Base-by-base conservation (phyloP, 345 rosid genomes). In the Salix exigua region DNA sequence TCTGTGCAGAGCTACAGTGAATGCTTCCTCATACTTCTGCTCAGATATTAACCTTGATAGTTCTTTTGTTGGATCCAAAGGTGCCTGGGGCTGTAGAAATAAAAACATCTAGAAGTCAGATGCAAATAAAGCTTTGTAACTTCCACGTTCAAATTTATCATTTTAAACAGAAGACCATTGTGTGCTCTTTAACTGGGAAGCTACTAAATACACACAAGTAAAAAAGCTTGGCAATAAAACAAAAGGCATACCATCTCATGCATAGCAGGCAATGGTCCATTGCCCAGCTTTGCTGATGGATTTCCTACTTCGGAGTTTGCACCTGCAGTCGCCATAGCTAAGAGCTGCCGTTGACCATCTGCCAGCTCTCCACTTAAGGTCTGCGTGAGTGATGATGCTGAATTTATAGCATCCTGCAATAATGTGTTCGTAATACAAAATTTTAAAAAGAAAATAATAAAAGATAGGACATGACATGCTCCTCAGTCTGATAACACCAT, bases 1-100 rank as follows among this genome's bases (percentile, higher is more conserved):
- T 82, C 92, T 92, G 64, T 89, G 96, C 35, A 96, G 87, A 9
- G 94, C 97, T 35, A 75, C 69, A 40, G 90, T 85, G 85, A 96
- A 93, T 68, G 97, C 96, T 77, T 96, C 98, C 68, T 91, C 98
- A 30, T 87, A 93, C 79, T 93, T 96, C 73, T 65, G 79, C 64
- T 93, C 97, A 9, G 87, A 66, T 78, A 93, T 77, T 83, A 93
- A 75, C 82, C 94, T 89, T 5, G 91, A 87, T 23, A 93, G 85
- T 70, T 93, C 99, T 80, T 83, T 83, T 33, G 82, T 88, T 67
- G 97, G 99, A 83, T 95, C 97, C 78, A 88, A 28, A 58, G 90
- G 87, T 46, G 81, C 81, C 76, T 89, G 95, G 73, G 87, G 88
- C 95, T 90, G 76, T 75, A 67, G 72, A 65, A 64, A 75, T 71